Evolutionary conservation across 345 rosid genomes (phyloP), one percentile per base, ranked within the genome.

Genomic region (Sapria himalayana): DNA sequence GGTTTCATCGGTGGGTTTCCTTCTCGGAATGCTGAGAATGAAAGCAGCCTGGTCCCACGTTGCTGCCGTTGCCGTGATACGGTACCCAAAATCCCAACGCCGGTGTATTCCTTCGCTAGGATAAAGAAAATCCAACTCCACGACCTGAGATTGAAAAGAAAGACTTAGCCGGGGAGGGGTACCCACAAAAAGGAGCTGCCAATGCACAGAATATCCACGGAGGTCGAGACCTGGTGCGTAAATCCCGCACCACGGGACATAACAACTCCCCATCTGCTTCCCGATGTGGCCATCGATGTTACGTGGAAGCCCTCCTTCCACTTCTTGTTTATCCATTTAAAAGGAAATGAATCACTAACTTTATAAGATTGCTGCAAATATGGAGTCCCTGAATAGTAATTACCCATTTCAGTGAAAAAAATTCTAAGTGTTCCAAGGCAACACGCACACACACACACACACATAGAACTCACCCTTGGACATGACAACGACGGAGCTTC

Each of bases 81-180:
- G 81, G 49, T 63, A 91, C 29, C 95, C 95, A 19, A 29, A 21
- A 37, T 73, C 93, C 95, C 99, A 91, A 14, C 95, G 64, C 23
- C 75, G 61, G 43, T 91, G 99, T 46, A 91, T 77, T 27, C 99
- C 95, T 54, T 91, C 99, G 0, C 99, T 91, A 7, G 99, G 99
- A 46, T 91, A 91, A 23, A 77, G 79, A 61, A 91, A 84, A 64
- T 91, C 99, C 13, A 91, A 85, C 62, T 91, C 99, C 33, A 80
- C 92, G 0, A 89, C 95, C 99, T 91, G 64, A 29, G 56, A 45
- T 47, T 25, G 38, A 36, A n/a, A 3, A 22, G 4, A 44, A 33
- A 15, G 17, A 35, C 36, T 33, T 12, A 25, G 33, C 45, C 17
- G 31, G 37, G 35, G n/a, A 18, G 13, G 7, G 1, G 11, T 34